phyloP scores from a whole-genome alignment of 192 early-diverging fungal genomes.

The Linnemannia elongata region DNA sequence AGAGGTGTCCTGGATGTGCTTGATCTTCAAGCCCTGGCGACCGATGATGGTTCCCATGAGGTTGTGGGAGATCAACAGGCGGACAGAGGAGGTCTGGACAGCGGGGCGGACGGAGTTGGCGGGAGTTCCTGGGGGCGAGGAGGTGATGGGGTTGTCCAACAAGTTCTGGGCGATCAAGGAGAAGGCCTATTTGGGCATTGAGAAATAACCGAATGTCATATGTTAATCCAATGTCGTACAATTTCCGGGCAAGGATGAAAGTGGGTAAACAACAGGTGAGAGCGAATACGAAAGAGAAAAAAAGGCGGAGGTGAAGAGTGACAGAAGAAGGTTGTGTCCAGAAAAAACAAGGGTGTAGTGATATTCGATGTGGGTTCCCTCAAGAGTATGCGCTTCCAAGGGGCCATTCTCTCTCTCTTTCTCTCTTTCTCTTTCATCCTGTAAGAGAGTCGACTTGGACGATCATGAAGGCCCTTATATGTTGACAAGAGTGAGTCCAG shows the following conservation, averaged over 20 bases:
- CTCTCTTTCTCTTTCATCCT: neutral
- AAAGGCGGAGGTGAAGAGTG: neutral
- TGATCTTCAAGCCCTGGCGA: constrained; percentile 93
- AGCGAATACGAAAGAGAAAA: neutral
- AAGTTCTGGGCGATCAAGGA: constrained; percentile 85
- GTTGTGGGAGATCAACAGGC: constrained; percentile 91
- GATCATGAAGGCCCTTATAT: neutral
- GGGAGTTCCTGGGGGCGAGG: constrained; percentile 67
- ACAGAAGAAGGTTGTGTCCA: neutral
- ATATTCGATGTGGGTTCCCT: neutral
- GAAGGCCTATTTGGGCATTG: constrained; percentile 74
- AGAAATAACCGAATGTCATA: neutral
- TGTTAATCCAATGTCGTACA: constrained; percentile 3
- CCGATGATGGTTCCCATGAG: constrained; percentile 96
- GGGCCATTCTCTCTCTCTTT: neutral
- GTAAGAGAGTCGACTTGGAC: neutral
- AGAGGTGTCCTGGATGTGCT: constrained; percentile 94
- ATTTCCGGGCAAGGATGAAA: neutral
- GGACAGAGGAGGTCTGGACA: constrained; percentile 73
- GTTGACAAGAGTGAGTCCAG: neutral
- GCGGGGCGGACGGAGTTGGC: constrained; percentile 57
- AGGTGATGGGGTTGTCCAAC: constrained; percentile 80
- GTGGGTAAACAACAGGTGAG: neutral
- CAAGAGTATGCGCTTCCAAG: neutral
- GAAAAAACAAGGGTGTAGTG: neutral